Base-by-base conservation (phyloP, 1,284 basidiomycete species). In the Cerrena zonata region DNA sequence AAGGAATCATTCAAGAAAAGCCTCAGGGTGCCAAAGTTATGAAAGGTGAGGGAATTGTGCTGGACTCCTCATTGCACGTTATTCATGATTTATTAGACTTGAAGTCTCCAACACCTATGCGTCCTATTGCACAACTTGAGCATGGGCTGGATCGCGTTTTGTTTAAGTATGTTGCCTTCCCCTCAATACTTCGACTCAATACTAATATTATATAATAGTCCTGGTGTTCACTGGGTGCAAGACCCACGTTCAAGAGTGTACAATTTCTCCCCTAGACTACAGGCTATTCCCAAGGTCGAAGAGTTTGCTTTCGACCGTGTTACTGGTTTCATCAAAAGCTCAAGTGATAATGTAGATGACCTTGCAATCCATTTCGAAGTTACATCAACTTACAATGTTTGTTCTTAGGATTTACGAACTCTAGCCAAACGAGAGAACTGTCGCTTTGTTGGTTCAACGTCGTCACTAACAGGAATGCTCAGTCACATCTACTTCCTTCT, bases 251-350 rank as follows among this genome's bases (percentile, higher is more conserved):
- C 92, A 0, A 78, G 82, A 4, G 86, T 91, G 5, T 95, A 91
- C 71, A 96, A 96, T 65, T 98, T 92, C 63, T 70, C 84, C 0
- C 79, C 82, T 1, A 79, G 78, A 61, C 69, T 92, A 2, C 79
- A 87, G 62, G 69, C 69, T 5, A 81, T 98, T 41, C 89, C 94
- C 0, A 75, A 82, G 50, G 84, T 93, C 2, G 80, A 80, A n/a
- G 82, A 94, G 45, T 98, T 98, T 61, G 92, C 88, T n/a, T 96
- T 93, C 54, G 82, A 89, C 52, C 80, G 89, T 1, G 68, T 94
- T 0, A 76, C 80, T 2, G 77, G 80, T 0, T 99, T 97, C 60
- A 69, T 91, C 30, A 86, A 78, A 25, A 93, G 92, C 53, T 93
- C 90, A 3, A 73, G 76, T 50, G 95, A 99, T 62, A 64, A 79